Evolutionary conservation across 1,139 yeast species (phyloP).

Genomic region (Hyphopichia khmerensis): DNA sequence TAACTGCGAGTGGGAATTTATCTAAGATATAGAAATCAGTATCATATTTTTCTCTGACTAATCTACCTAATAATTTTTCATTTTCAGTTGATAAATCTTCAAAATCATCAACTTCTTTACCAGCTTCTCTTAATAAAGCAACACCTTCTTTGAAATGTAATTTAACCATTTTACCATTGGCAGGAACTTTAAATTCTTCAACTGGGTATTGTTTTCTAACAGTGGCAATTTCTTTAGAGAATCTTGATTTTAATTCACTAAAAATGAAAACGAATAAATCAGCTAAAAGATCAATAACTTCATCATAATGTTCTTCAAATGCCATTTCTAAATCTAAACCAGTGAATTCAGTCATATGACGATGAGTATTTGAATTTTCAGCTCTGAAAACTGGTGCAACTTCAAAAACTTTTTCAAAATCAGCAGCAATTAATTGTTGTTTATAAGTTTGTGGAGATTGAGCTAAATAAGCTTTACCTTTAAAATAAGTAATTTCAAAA

Average conservation of each 20-base stretch:
- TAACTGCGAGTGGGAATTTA: constrained; percentile 92
- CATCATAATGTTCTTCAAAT: constrained; percentile 96
- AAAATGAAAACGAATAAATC: constrained; percentile 89
- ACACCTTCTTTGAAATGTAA: constrained; percentile 91
- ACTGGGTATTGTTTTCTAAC: constrained; percentile 97
- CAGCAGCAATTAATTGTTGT: constrained; percentile 97
- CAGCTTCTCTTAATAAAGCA: constrained; percentile 76
- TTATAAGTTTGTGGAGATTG: constrained; percentile 98
- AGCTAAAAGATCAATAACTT: constrained; percentile 78
- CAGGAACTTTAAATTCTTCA: constrained; percentile 93
- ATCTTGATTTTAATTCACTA: constrained; percentile 76
- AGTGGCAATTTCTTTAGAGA: constrained; percentile 76
- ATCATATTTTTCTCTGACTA: constrained; percentile 90
- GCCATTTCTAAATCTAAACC: constrained; percentile 99
- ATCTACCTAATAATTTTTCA: constrained; percentile 87
- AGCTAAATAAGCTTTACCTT: constrained; percentile 88
- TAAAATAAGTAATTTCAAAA: constrained; percentile 89
- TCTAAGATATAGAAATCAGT: constrained; percentile 97
- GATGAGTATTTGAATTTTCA: constrained; percentile 97
- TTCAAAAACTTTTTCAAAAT: constrained; percentile 93
- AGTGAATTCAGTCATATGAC: constrained; percentile 98
- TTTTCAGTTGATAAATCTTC: constrained; percentile 94
- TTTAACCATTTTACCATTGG: constrained; percentile 86
- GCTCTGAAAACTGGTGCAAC: constrained; percentile 98
- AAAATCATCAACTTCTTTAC: constrained; percentile 77